Conservation (phyloP, 352 stramenopile genomes). For the Phytophthora pluvialis region DNA sequence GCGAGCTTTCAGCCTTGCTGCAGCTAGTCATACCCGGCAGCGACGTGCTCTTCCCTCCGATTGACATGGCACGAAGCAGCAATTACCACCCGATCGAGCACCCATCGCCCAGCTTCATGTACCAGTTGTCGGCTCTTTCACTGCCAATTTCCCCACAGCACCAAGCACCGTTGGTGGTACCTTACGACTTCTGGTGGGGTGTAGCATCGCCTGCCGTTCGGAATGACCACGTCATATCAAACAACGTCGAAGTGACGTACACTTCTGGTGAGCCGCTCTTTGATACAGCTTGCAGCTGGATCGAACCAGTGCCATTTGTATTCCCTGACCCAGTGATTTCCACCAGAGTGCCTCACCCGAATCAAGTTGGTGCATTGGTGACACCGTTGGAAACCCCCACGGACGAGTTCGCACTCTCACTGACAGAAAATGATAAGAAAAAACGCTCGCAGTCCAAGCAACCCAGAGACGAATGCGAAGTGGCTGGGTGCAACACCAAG, state of each 20-base stretch:
- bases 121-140: background rate
- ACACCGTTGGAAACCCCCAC: background rate
- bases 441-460: constrained; percentile 4
- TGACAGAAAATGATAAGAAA: background rate
- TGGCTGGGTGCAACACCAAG: constrained; percentile 72
- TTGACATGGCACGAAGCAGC: constrained; percentile 6
- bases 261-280: background rate
- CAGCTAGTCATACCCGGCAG: constrained; percentile 33
- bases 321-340: background rate
- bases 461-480: constrained; percentile 37
- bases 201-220: too few relatives aligned
- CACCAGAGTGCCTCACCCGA: too few relatives aligned
- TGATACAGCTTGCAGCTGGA: background rate
- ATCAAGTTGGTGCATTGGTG: too few relatives aligned
- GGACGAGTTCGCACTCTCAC: background rate
- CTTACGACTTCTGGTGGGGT: too few relatives aligned
- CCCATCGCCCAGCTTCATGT: background rate
- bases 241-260: background rate
- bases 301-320: constrained; percentile 5
- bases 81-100: constrained; percentile 6
- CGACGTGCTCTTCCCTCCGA: constrained; percentile 1
- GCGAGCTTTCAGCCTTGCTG: constrained; percentile 24
- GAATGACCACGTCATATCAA: constrained; percentile 9
- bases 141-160: background rate
- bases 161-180: background rate